Conservation (phyloP, 441 rosid species). For the Eutrema salsugineum region DNA sequence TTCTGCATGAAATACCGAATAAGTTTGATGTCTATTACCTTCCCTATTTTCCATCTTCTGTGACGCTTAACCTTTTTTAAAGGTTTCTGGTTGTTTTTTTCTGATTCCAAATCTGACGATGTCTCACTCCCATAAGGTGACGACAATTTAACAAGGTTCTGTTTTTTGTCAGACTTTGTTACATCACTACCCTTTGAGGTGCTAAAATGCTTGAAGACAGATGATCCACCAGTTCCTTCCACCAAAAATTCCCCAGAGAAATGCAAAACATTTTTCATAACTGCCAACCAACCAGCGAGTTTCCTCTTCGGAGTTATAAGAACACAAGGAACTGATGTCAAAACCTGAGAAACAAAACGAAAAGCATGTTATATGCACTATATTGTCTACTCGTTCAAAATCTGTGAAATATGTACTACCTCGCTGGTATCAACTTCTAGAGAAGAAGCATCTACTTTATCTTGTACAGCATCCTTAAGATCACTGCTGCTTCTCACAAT, state of each 20-base stretch:
- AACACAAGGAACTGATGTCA: slow-evolving; percentile 77
- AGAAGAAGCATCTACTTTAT: slow-evolving; percentile 62
- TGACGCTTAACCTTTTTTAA: slow-evolving; percentile 79
- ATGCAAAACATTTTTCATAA: slow-evolving; percentile 84
- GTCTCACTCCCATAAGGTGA: slow-evolving; percentile 46
- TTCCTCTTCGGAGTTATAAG: slow-evolving; percentile 95
- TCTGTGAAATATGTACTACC: slow-evolving; percentile 59
- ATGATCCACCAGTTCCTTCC: slow-evolving; percentile 94
- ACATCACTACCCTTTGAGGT: slow-evolving; percentile 49
- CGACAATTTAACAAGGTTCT: slow-evolving; percentile 60
- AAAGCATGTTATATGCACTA: slow-evolving; percentile 27
- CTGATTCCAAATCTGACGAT: slow-evolving; percentile 44
- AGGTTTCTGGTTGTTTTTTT: slow-evolving; percentile 48
- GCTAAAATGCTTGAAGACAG: slow-evolving; percentile 75
- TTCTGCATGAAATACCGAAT: slow-evolving; percentile 18
- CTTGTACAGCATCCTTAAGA: slow-evolving; percentile 59
- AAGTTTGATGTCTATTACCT: slow-evolving; percentile 46
- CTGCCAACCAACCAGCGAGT: slow-evolving; percentile 86
- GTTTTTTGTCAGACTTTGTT: slow-evolving; percentile 60
- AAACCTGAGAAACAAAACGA: slow-evolving; percentile 59
- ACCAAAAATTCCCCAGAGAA: slow-evolving; percentile 93
- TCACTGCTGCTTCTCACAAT: slow-evolving; percentile 57
- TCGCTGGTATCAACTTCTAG: slow-evolving; percentile 75
- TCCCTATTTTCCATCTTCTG: slow-evolving; percentile 86
- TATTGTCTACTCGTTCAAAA: slow-evolving; percentile 19